Evolutionary conservation across 148 eudicot species (phyloP).

Genomic region (Rhododendron vialii): DNA sequence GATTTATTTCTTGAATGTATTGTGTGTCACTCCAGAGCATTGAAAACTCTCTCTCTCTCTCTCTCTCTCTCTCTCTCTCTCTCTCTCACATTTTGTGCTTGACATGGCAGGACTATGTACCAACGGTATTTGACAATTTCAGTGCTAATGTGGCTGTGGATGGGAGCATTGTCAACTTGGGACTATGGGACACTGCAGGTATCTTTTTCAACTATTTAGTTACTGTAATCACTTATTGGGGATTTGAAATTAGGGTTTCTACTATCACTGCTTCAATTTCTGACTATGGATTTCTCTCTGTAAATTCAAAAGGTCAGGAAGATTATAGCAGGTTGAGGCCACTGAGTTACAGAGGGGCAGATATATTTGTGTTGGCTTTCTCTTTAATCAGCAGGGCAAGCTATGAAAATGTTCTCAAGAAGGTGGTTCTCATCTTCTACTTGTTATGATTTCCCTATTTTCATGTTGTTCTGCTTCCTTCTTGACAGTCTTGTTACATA

Average conservation of each 20-base stretch:
- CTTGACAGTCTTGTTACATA: background rate
- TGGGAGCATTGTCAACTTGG: conserved; percentile 81
- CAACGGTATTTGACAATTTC: conserved; percentile 84
- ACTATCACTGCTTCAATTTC: background rate
- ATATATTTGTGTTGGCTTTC: conserved; percentile 86
- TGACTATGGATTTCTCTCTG: conserved; percentile 6
- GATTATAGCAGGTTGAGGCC: conserved; percentile 96
- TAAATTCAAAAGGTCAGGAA: conserved; percentile 62
- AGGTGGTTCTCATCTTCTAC: conserved; percentile 57
- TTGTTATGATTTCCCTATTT: background rate
- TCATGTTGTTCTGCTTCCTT: background rate
- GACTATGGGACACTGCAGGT: conserved; percentile 97
- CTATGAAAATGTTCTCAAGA: conserved; percentile 95
- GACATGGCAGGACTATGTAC: conserved; percentile 62
- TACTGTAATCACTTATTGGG: background rate
- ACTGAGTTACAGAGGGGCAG: conserved; percentile 93
- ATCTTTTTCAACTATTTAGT: conserved; percentile 4
- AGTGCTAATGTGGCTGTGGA: conserved; percentile 85
- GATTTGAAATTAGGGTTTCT: conserved; percentile 1
- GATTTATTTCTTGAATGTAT: background rate
- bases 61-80: conserved; percentile 6
- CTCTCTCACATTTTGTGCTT: background rate
- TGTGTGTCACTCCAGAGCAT: background rate
- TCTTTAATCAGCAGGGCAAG: conserved; percentile 88
- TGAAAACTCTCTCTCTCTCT: background rate